Percentiles rank a stretch among this genome's conserved stretches.
These are phyloP conservation scores for Syzygium grande DNA, from an alignment of 345 rosid species.

Conservation along the genomic window DNA sequence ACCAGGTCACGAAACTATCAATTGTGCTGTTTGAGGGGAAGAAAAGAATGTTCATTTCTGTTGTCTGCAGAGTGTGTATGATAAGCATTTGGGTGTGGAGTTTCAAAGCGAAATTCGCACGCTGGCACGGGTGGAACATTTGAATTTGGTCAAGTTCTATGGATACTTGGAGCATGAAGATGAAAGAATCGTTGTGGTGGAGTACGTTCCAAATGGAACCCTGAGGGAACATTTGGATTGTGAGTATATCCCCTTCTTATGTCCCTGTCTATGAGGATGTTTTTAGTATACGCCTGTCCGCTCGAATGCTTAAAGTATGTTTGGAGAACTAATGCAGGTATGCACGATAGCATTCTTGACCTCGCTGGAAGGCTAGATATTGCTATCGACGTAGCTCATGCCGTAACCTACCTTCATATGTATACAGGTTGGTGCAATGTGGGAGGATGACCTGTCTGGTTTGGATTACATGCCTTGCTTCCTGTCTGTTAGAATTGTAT, in stretches of 20 bases:
- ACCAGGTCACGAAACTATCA: neutral
- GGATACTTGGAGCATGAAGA: conserved; percentile 62
- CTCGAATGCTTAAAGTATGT: conserved; percentile 3
- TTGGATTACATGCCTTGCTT: neutral
- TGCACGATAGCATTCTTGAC: conserved; percentile 49
- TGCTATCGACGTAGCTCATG: conserved; percentile 87
- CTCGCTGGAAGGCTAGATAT: conserved; percentile 64
- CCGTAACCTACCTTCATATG: conserved; percentile 91
- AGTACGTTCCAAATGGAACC: conserved; percentile 85
- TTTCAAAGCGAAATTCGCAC: conserved; percentile 75
- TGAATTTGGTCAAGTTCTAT: conserved; percentile 68
- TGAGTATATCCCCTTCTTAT: conserved; percentile 19
- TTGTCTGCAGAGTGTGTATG: conserved; percentile 56
- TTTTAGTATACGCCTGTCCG: neutral
- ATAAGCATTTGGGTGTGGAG: conserved; percentile 66
- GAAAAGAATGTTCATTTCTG: neutral
- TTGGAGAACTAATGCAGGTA: conserved; percentile 34
- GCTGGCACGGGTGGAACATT: conserved; percentile 70
- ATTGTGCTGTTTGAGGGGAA: neutral
- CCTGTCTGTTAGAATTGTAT: neutral
- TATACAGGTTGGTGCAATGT: conserved; percentile 52
- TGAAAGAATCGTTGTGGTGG: conserved; percentile 71
- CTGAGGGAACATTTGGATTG: conserved; percentile 91
- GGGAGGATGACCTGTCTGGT: neutral
- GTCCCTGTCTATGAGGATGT: neutral